A percentile compares a stretch with the other conserved stretches of the same genome.
phyloP scores from a whole-genome alignment of 2,329 filamentous ascomycete species.

The Grosmannia huntii region DNA sequence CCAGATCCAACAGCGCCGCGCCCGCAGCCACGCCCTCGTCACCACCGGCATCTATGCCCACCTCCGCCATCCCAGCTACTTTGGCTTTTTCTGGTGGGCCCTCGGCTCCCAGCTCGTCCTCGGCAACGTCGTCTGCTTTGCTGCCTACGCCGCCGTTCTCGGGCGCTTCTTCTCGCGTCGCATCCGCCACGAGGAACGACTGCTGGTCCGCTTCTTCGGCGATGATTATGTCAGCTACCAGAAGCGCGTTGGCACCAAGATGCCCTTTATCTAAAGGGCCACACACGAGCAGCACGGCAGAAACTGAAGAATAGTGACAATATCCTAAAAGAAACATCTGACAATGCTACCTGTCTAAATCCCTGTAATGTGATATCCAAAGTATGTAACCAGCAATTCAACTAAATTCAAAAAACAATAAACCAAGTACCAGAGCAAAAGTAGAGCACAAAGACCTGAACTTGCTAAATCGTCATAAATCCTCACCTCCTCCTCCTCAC shows the following conservation, averaged over 20 bases:
- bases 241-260: conserved; percentile 58
- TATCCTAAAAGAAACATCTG: background rate
- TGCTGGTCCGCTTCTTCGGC: conserved; percentile 71
- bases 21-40: conserved; percentile 63
- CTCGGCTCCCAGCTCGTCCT: conserved; percentile 86
- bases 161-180: conserved; percentile 74
- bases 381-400: no score
- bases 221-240: conserved; percentile 67
- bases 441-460: no score
- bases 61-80: conserved; percentile 82
- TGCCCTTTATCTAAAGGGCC: conserved; percentile 55
- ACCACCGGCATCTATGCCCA: conserved; percentile 66
- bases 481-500: no score
- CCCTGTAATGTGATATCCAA: no score
- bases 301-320: no score
- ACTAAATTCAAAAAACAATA: no score
- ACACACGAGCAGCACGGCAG: no score
- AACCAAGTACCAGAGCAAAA: no score
- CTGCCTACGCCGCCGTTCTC: conserved; percentile 60
- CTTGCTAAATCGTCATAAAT: no score
- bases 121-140: conserved; percentile 69
- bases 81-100: conserved; percentile 98
- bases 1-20: conserved; percentile 59
- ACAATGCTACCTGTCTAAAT: no score
- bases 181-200: conserved; percentile 66